A percentile compares a stretch with the other conserved stretches of the same genome.
These are phyloP conservation scores for Penicillium fimorum DNA, from an alignment of 495 filamentous ascomycete genomes.

Conservation along the genomic window DNA sequence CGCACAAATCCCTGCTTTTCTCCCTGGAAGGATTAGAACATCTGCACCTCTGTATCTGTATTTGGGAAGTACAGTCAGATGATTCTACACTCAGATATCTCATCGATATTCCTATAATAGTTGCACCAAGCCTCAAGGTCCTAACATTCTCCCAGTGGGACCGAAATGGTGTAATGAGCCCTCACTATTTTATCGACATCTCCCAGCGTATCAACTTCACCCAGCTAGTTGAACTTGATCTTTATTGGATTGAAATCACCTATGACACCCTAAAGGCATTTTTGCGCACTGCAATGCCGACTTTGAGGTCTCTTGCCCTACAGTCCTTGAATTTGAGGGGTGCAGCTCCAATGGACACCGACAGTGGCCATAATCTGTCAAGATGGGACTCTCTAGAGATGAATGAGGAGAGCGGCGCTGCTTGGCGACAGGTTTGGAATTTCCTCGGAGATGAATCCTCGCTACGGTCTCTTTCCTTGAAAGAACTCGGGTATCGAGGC, in stretches of 20 bases:
- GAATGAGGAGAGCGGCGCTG: too few species aligned
- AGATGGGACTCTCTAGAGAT: too few species aligned
- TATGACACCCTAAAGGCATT: not conserved
- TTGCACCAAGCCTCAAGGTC: not conserved
- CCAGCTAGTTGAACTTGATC: not conserved
- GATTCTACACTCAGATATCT: not conserved
- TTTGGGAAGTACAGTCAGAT: not conserved
- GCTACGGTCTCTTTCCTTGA: too few species aligned
- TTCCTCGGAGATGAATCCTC: too few species aligned
- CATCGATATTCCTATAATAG: not conserved
- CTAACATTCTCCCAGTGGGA: not conserved
- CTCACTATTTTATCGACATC: not conserved
- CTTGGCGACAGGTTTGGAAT: too few species aligned
- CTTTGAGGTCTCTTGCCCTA: too few species aligned
- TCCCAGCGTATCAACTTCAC: not conserved
- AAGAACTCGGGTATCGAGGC: too few species aligned
- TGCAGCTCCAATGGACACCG: too few species aligned
- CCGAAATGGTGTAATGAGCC: not conserved
- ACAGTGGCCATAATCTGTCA: too few species aligned
- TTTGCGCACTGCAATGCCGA: too few species aligned
- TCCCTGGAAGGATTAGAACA: not conserved
- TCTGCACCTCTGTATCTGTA: not conserved
- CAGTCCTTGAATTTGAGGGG: too few species aligned
- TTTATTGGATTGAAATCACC: not conserved
- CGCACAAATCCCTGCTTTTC: not conserved